Evolutionary conservation across 345 rosid species (phyloP).

Genomic region (Camelina hispida): DNA sequence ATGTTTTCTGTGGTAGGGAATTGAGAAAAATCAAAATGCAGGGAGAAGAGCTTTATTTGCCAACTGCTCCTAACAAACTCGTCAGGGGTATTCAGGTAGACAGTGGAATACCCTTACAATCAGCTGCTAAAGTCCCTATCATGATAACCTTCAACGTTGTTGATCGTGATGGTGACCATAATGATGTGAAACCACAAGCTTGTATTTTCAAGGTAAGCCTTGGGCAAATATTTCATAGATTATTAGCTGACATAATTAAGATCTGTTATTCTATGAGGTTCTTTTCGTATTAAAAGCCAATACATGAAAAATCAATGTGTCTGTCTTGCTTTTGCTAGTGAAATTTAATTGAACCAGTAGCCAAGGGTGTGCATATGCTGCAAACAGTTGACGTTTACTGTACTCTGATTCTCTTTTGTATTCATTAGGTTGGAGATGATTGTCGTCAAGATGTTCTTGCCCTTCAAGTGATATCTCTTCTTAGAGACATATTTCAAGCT

Average conservation of each 20-base stretch:
- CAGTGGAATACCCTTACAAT: slow-evolving; percentile 93
- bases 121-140: slow-evolving; percentile 94
- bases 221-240: neutral
- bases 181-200: slow-evolving; percentile 69
- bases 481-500: slow-evolving; percentile 84
- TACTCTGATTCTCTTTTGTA: neutral
- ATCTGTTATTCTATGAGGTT: neutral
- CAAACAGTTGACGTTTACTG: slow-evolving; percentile 2
- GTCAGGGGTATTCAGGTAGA: slow-evolving; percentile 74
- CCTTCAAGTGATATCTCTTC: slow-evolving; percentile 89
- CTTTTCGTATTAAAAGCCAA: neutral
- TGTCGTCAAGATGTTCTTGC: slow-evolving; percentile 96
- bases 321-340: neutral
- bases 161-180: slow-evolving; percentile 65
- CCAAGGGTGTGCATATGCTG: slow-evolving; percentile 43
- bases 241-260: neutral
- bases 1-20: slow-evolving; percentile 50
- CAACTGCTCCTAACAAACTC: slow-evolving; percentile 82
- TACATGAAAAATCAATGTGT: neutral
- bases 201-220: slow-evolving; percentile 84
- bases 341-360: neutral
- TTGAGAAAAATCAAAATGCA: slow-evolving; percentile 78
- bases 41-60: slow-evolving; percentile 80
- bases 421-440: slow-evolving; percentile 90
- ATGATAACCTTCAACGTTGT: slow-evolving; percentile 83